These are phyloP conservation scores for Geotrichum ghanense DNA, from an alignment of 805 yeast species.

Conservation along the genomic window DNA sequence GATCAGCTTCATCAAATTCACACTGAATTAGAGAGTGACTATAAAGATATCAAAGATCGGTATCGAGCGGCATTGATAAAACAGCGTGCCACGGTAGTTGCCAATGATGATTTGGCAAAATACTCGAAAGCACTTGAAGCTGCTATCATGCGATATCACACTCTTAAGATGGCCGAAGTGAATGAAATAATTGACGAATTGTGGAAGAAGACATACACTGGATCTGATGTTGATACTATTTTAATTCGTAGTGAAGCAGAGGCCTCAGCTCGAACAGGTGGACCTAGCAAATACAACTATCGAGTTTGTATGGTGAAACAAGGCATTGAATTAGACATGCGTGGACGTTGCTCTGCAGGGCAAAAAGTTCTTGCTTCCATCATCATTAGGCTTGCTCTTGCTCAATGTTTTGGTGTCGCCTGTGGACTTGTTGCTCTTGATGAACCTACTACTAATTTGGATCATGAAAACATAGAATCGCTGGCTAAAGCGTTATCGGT, in stretches of 20 bases:
- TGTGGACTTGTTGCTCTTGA: constrained; percentile 95
- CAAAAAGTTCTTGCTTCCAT: constrained; percentile 92
- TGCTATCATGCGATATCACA: constrained; percentile 89
- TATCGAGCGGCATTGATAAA: constrained; percentile 65
- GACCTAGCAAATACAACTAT: constrained; percentile 71
- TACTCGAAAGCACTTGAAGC: constrained; percentile 80
- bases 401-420: constrained; percentile 89
- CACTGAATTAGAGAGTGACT: constrained; percentile 59
- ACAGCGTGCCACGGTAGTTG: constrained; percentile 62
- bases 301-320: constrained; percentile 92
- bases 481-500: constrained; percentile 68
- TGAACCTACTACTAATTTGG: constrained; percentile 96
- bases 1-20: constrained; percentile 51
- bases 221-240: constrained; percentile 90
- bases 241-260: constrained; percentile 73
- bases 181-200: constrained; percentile 79
- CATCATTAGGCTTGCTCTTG: constrained; percentile 78
- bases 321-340: constrained; percentile 88
- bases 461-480: constrained; percentile 77
- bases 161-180: constrained; percentile 84
- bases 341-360: constrained; percentile 97
- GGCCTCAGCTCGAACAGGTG: constrained; percentile 18
- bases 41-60: constrained; percentile 47
- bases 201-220: constrained; percentile 90
- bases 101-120: constrained; percentile 69